Percentiles rank a stretch among this genome's conserved stretches.
These are phyloP conservation scores for Phylloporus sp. DNA, from an alignment of 768 basidiomycete genomes.

Conservation along the genomic window DNA sequence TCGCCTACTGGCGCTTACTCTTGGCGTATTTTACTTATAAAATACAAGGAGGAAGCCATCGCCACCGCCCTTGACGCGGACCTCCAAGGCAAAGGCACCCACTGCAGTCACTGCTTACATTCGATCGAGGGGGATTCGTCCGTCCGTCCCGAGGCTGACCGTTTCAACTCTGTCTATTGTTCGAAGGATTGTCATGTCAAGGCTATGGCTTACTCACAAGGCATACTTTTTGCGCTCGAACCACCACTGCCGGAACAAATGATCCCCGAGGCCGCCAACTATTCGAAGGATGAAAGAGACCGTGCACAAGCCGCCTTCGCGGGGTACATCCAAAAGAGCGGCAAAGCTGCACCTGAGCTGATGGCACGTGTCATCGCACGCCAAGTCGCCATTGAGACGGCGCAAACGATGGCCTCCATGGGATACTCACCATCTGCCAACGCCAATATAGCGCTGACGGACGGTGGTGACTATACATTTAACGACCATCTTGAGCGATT, in stretches of 20 bases:
- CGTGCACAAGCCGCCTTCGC: constrained; percentile 57
- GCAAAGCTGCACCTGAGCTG: constrained; percentile 46
- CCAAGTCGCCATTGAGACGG: constrained; percentile 61
- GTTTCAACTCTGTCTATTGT: constrained; percentile 62
- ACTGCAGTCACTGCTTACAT: constrained; percentile 74
- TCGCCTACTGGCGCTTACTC: neutral
- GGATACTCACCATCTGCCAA: constrained; percentile 9
- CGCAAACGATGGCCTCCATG: constrained; percentile 43
- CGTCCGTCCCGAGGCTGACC: constrained; percentile 45
- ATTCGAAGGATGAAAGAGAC: constrained; percentile 41
- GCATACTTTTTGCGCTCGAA: constrained; percentile 67
- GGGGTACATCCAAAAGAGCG: constrained; percentile 48
- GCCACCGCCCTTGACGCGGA: constrained; percentile 69
- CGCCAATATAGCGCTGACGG: constrained; percentile 31
- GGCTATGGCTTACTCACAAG: constrained; percentile 56
- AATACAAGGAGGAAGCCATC: constrained; percentile 65
- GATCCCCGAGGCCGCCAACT: constrained; percentile 30
- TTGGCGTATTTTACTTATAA: constrained; percentile 5
- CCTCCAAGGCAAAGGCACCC: constrained; percentile 57
- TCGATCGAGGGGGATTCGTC: constrained; percentile 43
- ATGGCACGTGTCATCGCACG: constrained; percentile 69
- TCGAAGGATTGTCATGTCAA: constrained; percentile 59
- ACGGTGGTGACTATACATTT: constrained; percentile 52
- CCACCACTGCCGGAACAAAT: constrained; percentile 48
- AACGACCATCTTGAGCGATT: constrained; percentile 76